Base-by-base conservation (phyloP, 2,329 filamentous ascomycete species). In the Nigrospora osmanthi region DNA sequence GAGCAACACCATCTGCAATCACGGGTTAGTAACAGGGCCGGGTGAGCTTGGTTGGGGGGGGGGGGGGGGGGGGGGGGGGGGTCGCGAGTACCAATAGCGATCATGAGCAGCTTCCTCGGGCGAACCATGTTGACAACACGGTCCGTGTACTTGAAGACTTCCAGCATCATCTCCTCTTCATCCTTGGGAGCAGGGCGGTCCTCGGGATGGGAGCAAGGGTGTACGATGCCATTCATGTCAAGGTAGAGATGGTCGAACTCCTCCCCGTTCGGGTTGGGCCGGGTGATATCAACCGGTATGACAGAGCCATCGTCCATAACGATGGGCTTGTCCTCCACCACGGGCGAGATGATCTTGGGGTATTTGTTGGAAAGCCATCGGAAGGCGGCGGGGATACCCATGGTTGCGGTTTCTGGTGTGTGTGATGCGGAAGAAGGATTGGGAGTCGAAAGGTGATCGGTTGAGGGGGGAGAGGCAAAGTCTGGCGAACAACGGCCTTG, bases 211-310 rank as follows among this genome's bases (percentile, higher is more conserved):
- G 91, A 95, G 70, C 93, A 98, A 31, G 94, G 94, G 72, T 98
- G 93, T 34, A 98, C 93, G 54, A 98, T 98, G 63, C 93, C 94
- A 66, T 98, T 98, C 91, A 98, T 97, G 60, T 98, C 93, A 51
- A 98, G 80, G 61, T 98, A 98, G 6, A 98, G 74, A 59, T 98
- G 98, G 69, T 98, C 91, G 59, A 95, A 87, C 66, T 98, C 93
- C 68, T 97, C 91, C 63, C 89, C 89, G 68, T 98, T 98, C 3
- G 94, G 94, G 60, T 98, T 98, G 6, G 88, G 82, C 35, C 80
- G 73, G 7, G 85, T 89, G 11, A 81, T 83, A 62, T 98, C 89
- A 49, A 97, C 80, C 2, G 93, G 93, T 47, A 96, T 84, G 54
- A 80, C 75, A 37, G 83, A 78, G 53, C 89, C 91, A 75, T 95